phyloP scores from a whole-genome alignment of 2,329 filamentous ascomycete species.

The Talaromyces sp. region DNA sequence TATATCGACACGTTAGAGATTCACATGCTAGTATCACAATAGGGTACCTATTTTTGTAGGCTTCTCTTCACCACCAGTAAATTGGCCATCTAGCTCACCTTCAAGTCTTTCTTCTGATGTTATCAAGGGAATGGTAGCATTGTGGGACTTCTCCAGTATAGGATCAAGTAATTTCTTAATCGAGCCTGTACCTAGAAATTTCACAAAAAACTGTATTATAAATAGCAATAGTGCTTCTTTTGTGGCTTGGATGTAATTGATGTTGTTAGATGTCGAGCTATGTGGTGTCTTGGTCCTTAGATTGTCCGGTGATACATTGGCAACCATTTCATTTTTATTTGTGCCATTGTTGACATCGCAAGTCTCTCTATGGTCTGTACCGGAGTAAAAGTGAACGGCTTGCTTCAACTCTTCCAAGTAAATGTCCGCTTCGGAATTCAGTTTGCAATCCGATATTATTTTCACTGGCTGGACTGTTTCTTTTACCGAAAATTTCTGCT shows the following conservation, averaged over 20 bases:
- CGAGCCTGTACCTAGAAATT: neutral
- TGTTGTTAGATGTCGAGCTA: neutral
- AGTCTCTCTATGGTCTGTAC: neutral
- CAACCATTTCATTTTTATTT: neutral
- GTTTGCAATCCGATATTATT: neutral
- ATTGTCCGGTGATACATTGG: too few relatives aligned
- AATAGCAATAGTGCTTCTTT: neutral
- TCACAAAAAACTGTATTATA: neutral
- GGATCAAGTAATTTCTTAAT: neutral
- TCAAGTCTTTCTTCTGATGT: neutral
- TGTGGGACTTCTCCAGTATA: neutral
- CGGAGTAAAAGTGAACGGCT: neutral
- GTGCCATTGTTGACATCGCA: too few relatives aligned
- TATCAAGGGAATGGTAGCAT: neutral
- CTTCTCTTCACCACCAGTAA: too few relatives aligned
- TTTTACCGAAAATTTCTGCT: neutral
- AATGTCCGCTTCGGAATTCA: neutral
- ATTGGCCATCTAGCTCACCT: too few relatives aligned
- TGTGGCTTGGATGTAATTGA: neutral
- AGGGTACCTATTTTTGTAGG: too few relatives aligned
- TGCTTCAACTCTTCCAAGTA: neutral
- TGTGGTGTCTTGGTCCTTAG: too few relatives aligned
- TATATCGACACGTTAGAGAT: too few relatives aligned
- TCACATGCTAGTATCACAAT: too few relatives aligned
- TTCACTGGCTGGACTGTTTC: neutral